Conservation (phyloP, 1,284 basidiomycete species). For the Ustilago curta region DNA sequence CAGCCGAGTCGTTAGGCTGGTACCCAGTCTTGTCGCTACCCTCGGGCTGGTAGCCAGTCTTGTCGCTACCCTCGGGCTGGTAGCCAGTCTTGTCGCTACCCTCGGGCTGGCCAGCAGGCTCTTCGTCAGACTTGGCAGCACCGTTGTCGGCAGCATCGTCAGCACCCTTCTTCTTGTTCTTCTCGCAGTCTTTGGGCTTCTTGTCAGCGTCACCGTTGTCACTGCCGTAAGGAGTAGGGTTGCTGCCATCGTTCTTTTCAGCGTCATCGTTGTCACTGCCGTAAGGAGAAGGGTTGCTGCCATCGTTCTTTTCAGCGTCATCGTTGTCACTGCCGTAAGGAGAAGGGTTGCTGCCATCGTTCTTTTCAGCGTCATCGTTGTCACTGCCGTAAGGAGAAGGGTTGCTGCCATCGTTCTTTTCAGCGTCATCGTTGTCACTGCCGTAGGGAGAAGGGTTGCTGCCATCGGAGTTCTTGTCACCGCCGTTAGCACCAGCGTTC, state of each 20-base stretch:
- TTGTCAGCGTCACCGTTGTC: background rate
- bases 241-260: no score
- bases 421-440: background rate
- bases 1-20: no score
- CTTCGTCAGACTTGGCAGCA: background rate
- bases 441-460: no score
- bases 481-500: background rate
- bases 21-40: background rate
- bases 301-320: background rate
- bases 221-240: constrained; percentile 1
- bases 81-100: background rate
- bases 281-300: background rate
- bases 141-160: background rate
- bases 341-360: background rate
- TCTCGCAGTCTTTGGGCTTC: constrained; percentile 10
- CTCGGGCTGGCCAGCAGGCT: background rate
- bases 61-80: background rate
- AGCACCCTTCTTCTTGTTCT: constrained; percentile 7
- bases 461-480: no score
- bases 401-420: background rate
- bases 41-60: background rate
- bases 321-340: constrained; percentile 1
- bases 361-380: background rate
- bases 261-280: background rate
- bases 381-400: background rate